phyloP scores from a whole-genome alignment of 495 filamentous ascomycete genomes.

The Hyphodiscus hymeniophilus region DNA sequence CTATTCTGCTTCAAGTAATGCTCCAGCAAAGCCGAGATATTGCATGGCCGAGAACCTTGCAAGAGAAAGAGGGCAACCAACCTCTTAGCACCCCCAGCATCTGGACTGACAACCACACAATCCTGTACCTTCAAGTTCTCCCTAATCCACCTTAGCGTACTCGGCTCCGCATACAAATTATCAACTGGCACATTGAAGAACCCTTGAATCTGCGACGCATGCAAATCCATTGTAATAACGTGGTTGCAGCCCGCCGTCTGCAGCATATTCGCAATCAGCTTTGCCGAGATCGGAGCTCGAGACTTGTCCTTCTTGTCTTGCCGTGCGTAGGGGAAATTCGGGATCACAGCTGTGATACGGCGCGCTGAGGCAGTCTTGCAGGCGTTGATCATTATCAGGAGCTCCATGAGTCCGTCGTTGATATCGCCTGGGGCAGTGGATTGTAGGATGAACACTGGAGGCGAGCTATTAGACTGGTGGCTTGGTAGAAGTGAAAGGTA shows the following conservation, averaged over 20 bases:
- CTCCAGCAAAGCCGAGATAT: too few species aligned
- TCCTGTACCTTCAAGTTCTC: constrained; percentile 77
- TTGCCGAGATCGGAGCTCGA: constrained; percentile 83
- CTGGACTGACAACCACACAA: constrained; percentile 91
- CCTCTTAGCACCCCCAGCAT: constrained; percentile 95
- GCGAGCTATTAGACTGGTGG: neutral
- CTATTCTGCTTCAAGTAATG: too few species aligned
- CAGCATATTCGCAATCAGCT: constrained; percentile 95
- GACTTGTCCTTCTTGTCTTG: constrained; percentile 99
- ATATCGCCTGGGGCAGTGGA: constrained; percentile 93
- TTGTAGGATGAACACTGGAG: constrained; percentile 84
- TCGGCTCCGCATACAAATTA: constrained; percentile 94
- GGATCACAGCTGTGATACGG: constrained; percentile 85
- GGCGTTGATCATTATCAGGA: constrained; percentile 97
- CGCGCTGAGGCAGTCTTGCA: constrained; percentile 95
- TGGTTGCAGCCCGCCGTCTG: constrained; percentile 86
- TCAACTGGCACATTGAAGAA: constrained; percentile 99
- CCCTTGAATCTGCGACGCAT: constrained; percentile 73
- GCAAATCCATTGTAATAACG: constrained; percentile 84
- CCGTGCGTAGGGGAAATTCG: constrained; percentile 97
- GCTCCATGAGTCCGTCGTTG: constrained; percentile 98
- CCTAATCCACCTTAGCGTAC: constrained; percentile 81
- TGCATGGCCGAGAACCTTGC: too few species aligned
- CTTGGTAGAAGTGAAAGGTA: neutral
- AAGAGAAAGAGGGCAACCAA: constrained; percentile 31